Base-by-base conservation (phyloP, 345 rosid genomes). In the Durio zibethinus region DNA sequence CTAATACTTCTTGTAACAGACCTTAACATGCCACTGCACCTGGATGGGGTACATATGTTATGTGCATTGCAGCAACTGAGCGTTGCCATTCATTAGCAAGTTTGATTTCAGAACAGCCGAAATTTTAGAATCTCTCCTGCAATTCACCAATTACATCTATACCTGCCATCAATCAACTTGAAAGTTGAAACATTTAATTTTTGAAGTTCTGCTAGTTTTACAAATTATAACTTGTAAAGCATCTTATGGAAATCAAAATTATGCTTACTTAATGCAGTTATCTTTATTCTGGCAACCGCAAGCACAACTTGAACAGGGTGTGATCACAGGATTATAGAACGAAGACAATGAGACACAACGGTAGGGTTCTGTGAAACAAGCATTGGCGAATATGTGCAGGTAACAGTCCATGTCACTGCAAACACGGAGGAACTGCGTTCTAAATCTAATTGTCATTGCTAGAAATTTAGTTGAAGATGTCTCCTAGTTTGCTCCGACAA, bases 11-110 rank as follows among this genome's bases (percentile, higher is more conserved):
- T 78, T 88, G 87, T 90, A 90, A 84, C 89, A 91, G 27, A 80
- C 76, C 66, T 90, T 92, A 25, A 88, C 88, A 77, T 91, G 92
- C 95, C 94, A 92, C 59, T 89, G 95, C 72, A 92, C 79, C 79
- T 90, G 85, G 48, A 87, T 78, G 5, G 93, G 97, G 77, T 93
- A 89, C 92, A 91, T 89, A 62, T 91, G 95, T 62, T 81, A 75
- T 42, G 93, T 89, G 47, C 93, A 92, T 78, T 77, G 93, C 10
- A 89, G 84, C 42, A 88, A 77, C 48, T 92, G 90, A 15, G 83
- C 69, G 82, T 80, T 72, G 83, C 78, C 78, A 79, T 36, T 62
- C n/a, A 23, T 42, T 1, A 21, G 66, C 27, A 50, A 75, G 4
- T 33, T 65, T 45, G 77, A 38, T 67, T 70, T 76, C 15, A 79